phyloP scores from a whole-genome alignment of 257 asterid genomes.

The Rauvolfia tetraphylla region DNA sequence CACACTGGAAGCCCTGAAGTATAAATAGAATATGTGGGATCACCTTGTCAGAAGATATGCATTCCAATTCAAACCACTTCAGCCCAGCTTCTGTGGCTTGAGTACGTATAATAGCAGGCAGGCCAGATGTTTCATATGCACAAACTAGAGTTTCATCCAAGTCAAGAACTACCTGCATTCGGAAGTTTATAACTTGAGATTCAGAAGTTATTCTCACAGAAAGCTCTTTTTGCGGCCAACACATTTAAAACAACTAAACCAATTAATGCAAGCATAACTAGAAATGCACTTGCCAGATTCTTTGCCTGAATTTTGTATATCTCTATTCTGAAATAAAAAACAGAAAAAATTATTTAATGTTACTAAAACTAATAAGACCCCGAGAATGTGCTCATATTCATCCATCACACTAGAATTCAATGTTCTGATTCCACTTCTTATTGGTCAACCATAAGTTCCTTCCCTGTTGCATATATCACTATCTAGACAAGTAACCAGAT shows the following conservation, averaged over 20 bases:
- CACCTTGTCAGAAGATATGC: conserved; percentile 59
- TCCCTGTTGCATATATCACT: neutral
- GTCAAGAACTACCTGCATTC: conserved; percentile 82
- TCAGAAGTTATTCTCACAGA: neutral
- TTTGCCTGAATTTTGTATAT: neutral
- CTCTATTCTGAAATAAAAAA: neutral
- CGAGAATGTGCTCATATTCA: neutral
- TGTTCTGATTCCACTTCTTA: neutral
- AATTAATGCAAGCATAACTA: neutral
- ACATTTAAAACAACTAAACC: neutral
- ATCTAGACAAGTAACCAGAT: neutral
- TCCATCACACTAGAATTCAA: neutral
- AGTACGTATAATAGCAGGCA: conserved; percentile 61
- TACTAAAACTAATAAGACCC: neutral
- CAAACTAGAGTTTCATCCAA: conserved; percentile 91
- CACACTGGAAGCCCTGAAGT: neutral
- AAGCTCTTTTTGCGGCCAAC: neutral
- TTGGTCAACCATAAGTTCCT: neutral
- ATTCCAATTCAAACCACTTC: conserved; percentile 84
- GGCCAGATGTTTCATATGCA: conserved; percentile 80
- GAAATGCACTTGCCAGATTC: neutral
- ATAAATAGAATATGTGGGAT: conserved; percentile 2
- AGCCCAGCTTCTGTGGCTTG: conserved; percentile 89
- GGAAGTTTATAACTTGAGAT: conserved; percentile 17
- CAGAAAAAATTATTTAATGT: neutral